Evolutionary conservation across 352 stramenopile species (phyloP), one percentile per base, ranked within the genome.

Genomic region (Phytopythium oedochilum): DNA sequence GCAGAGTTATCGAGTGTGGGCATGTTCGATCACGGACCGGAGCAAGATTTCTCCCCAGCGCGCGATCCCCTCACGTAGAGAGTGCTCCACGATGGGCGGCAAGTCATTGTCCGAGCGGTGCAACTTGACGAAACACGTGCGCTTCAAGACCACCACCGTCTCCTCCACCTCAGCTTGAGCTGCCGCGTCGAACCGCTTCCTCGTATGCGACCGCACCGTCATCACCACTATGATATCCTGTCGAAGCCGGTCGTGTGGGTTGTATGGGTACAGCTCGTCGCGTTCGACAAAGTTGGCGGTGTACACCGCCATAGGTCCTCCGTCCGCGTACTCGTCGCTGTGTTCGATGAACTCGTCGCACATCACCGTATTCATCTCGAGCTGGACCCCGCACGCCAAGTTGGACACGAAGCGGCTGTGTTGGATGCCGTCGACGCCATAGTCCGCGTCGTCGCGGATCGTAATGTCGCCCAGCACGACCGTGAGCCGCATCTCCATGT

Each of bases 341-440:
- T 65, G 46, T 2, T 60, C 56, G 26, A 45, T 32, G 36, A 63
- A 76, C 44, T 75, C 61, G 7, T 58, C 38, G 68, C 17, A 25
- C 7, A 1, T 15, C 2, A 50, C 26, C 0, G 1, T 38, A 26
- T 50, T 50, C 14, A n/a, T 68, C 40, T 73, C 71, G n/a, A 71
- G 48, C 14, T 72, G 49, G 23, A 79, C 53, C 8, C 60, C 64
- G n/a, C 61, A 60, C 2, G 46, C 55, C 3, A 77, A 55, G 7
- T 58, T 58, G 26, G 73, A 78, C 4, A 83, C 63, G 18, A 80
- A 58, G n/a, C 77, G 72, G 40, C 71, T 68, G 51, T 88, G 70
- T 22, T 67, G 65, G 25, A 83, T 70, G 2, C 62, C 68, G n/a
- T 55, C 47, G 28, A 70, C 64, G 12, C 56, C 49, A 20, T 75